Evolutionary conservation across 495 filamentous ascomycete species (phyloP).

Genomic region (Achaetomiella virescens): DNA sequence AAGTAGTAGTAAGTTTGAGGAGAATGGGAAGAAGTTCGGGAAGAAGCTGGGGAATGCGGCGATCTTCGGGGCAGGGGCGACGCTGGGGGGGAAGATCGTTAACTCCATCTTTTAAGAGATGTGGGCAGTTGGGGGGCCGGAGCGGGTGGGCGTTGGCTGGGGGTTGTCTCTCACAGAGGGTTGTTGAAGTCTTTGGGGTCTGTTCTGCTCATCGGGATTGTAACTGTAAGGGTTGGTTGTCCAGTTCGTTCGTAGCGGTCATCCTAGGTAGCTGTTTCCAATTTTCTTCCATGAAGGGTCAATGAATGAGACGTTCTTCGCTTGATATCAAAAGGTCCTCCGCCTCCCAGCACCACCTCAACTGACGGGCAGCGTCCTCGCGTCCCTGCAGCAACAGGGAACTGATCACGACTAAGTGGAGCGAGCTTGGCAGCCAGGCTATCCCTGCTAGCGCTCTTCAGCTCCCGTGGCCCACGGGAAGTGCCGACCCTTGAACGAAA

Average conservation of each 20-base stretch:
- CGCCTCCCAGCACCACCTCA: too few species aligned
- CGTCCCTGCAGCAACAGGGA: too few species aligned
- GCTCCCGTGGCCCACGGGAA: neutral
- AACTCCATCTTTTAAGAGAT: conserved; percentile 73
- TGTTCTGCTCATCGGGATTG: neutral
- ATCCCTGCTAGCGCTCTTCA: neutral
- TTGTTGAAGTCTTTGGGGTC: neutral
- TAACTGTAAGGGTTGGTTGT: too few species aligned
- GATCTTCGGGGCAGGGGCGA: conserved; percentile 81
- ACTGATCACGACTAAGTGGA: too few species aligned
- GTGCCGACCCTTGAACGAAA: neutral
- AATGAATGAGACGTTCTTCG: too few species aligned
- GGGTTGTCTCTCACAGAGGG: neutral
- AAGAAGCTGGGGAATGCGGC: conserved; percentile 73
- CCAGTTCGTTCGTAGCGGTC: too few species aligned
- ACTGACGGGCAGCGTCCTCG: too few species aligned
- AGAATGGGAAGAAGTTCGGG: conserved; percentile 66
- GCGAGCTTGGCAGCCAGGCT: too few species aligned
- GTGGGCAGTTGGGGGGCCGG: neutral
- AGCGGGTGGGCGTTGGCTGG: neutral
- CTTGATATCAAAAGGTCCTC: too few species aligned
- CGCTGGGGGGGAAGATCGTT: conserved; percentile 85
- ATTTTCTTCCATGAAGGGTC: too few species aligned
- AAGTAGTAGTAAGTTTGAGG: conserved; percentile 39
- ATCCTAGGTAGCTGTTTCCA: too few species aligned